Percentiles rank a stretch among this genome's conserved stretches.
phyloP scores from a whole-genome alignment of 2,329 filamentous ascomycete species.

The Bipolaris oryzae region DNA sequence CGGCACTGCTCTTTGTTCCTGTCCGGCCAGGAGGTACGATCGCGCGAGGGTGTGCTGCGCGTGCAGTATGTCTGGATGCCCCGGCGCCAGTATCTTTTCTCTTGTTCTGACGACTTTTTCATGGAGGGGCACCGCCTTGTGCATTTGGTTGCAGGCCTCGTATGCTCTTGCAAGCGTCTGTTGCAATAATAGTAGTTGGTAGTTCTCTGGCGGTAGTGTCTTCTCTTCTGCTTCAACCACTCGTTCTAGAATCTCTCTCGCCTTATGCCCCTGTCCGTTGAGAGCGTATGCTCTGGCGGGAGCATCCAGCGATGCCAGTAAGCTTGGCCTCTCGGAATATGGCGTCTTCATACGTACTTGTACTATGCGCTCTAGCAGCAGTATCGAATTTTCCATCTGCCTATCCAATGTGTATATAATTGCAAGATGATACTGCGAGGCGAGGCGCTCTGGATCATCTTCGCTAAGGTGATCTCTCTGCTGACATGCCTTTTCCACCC shows the following conservation, averaged over 20 bases:
- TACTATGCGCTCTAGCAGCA: not conserved
- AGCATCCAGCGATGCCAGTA: not conserved
- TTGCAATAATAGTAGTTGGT: not conserved
- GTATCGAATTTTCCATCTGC: too few species aligned
- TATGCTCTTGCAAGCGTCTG: not conserved
- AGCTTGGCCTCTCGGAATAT: not conserved
- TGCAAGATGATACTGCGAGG: not conserved
- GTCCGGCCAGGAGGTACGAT: not conserved
- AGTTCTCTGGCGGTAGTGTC: not conserved
- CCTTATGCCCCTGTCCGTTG: not conserved
- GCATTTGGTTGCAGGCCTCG: not conserved
- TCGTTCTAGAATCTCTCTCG: not conserved
- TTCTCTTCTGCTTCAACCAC: not conserved
- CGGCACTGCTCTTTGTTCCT: not conserved
- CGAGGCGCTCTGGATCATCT: not conserved
- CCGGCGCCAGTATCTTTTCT: not conserved
- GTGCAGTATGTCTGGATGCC: not conserved
- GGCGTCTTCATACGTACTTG: not conserved
- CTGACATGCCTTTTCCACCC: not conserved
- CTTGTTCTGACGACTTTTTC: not conserved
- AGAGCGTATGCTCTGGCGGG: not conserved
- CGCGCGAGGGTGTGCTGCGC: not conserved
- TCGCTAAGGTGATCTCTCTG: not conserved
- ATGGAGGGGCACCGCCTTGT: not conserved
- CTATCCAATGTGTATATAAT: not conserved